Base-by-base conservation (phyloP, 2,329 filamentous ascomycete species). In the Aspergillus japonicus region DNA sequence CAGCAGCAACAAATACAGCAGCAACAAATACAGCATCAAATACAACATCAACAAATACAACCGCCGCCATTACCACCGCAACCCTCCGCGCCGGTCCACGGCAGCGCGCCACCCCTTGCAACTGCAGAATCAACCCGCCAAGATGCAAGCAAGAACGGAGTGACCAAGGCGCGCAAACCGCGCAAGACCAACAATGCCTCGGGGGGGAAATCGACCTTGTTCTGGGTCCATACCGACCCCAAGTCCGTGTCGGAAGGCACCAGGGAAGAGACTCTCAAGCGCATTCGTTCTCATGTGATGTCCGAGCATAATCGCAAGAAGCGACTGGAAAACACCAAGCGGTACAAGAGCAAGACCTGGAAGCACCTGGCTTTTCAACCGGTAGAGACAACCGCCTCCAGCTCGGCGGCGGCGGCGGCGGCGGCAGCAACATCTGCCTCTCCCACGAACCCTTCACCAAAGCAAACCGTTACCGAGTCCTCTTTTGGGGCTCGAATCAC, bases 281-380 rank as follows among this genome's bases (percentile, higher is more conserved):
- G 75, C 39, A 77, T 77, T 52, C 74, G 75, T n/a, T 77, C 75
- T 19, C 75, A 77, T 70, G 75, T 77, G 47, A 77, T 77, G 75
- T 77, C 75, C 44, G 75, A 77, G 58, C 75, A 77, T 59, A 77
- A 77, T 63, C 73, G 75, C 60, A 77, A 77, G 64, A 77, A 77
- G 57, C 66, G 75, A 50, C 62, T 76, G 53, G 75, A 77, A 39
- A 77, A 68, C 35, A 76, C 73, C 4, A 74, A 75, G 56, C 72
- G 73, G 12, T 75, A 76, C 62, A 77, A 74, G 60, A 70, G 66
- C 59, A 75, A 75, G 62, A 68, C 73, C 31, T 77, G 71, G 70
- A 76, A 76, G 50, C 70, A 75, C 21, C 58, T 75, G 54, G 69
- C 73, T 42, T 77, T 72, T 53, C 73, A 73, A 42, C 69, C 71